Percentiles rank a stretch among this genome's conserved stretches.
Conservation (phyloP, 2,329 filamentous ascomycete genomes). For the Tympanopsis confertula region DNA sequence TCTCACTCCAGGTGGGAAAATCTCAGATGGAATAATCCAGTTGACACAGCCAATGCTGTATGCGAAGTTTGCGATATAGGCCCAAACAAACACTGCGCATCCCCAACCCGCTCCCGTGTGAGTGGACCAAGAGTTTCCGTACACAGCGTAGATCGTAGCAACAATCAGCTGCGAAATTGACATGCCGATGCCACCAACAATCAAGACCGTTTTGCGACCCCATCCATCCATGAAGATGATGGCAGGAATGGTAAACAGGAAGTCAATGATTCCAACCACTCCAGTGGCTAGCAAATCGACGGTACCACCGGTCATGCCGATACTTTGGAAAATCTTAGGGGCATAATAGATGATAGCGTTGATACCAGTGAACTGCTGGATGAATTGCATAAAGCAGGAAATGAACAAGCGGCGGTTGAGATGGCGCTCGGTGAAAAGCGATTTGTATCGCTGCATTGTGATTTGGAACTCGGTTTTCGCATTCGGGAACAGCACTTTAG, state of each 20-base stretch:
- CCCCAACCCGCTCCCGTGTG: not conserved
- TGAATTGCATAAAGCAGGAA: not conserved
- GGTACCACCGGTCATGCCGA: conserved; percentile 41
- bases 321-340: conserved; percentile 55
- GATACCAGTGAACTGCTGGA: conserved; percentile 25
- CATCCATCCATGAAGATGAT: conserved; percentile 55
- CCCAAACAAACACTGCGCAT: not conserved
- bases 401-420: not conserved
- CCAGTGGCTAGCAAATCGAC: conserved; percentile 55
- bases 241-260: conserved; percentile 53
- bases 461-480: conserved; percentile 23
- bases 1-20: not conserved
- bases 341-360: conserved; percentile 59
- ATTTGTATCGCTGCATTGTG: conserved; percentile 22
- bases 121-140: conserved; percentile 27
- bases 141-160: conserved; percentile 54
- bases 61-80: not conserved
- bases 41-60: too few species aligned
- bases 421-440: conserved; percentile 20
- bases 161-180: conserved; percentile 61
- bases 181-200: conserved; percentile 60
- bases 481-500: conserved; percentile 57
- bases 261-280: conserved; percentile 62
- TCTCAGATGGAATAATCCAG: not conserved
- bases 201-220: conserved; percentile 50